A percentile compares a stretch with the other conserved stretches of the same genome.
Evolutionary conservation across 495 filamentous ascomycete genomes (phyloP).

Genomic region (Gamarada debralockiae): DNA sequence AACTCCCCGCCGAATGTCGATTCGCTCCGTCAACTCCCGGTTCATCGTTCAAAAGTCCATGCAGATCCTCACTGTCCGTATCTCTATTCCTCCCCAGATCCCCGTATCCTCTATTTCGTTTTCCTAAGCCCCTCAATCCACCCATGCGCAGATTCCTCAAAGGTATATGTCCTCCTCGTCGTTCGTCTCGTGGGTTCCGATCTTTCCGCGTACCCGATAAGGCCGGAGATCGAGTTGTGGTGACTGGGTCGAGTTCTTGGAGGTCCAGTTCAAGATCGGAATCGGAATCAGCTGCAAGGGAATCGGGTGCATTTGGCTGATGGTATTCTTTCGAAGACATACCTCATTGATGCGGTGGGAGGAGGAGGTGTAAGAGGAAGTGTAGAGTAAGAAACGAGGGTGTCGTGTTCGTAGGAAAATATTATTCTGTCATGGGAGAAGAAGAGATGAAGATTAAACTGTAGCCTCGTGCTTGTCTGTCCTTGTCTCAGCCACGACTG

Average conservation of each 20-base stretch:
- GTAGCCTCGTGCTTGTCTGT: conserved; percentile 15
- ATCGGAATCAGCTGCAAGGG: conserved; percentile 49
- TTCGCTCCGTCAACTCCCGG: conserved; percentile 35
- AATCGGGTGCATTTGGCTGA: conserved; percentile 42
- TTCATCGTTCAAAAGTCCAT: conserved; percentile 52
- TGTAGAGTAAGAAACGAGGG: background rate
- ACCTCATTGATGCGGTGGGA: conserved; percentile 34
- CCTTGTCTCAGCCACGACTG: conserved; percentile 20
- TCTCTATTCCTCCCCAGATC: conserved; percentile 53
- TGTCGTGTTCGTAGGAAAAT: background rate
- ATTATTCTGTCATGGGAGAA: background rate
- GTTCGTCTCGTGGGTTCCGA: conserved; percentile 38
- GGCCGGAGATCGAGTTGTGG: conserved; percentile 29
- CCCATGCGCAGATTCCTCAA: conserved; percentile 68
- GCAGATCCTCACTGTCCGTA: conserved; percentile 50
- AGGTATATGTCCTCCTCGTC: conserved; percentile 53
- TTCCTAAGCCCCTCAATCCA: conserved; percentile 33
- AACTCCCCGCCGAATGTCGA: conserved; percentile 48
- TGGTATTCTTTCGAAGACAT: conserved; percentile 47
- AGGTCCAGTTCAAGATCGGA: conserved; percentile 59
- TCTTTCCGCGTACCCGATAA: conserved; percentile 28
- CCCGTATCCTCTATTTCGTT: conserved; percentile 51
- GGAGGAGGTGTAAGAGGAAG: background rate
- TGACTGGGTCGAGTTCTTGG: conserved; percentile 66
- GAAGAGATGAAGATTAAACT: background rate